Base-by-base conservation (phyloP, 208 protist species). In the Trypanosoma congolense region DNA sequence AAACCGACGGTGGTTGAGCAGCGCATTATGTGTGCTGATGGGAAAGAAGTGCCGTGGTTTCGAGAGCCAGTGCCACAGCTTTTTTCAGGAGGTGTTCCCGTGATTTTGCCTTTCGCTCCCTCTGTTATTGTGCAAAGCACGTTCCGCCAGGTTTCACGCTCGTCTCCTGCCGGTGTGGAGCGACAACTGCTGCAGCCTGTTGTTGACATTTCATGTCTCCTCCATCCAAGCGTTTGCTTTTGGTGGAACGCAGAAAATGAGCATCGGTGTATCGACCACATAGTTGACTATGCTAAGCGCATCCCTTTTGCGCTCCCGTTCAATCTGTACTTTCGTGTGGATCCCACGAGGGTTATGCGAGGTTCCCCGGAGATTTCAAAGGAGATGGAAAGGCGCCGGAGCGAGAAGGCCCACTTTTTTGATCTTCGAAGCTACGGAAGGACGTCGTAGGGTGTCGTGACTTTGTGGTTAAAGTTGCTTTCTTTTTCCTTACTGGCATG, bases 241-340 rank as follows among this genome's bases (percentile, higher is more conserved):
- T 90, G 75, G 80, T 89, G 76, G 83, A 77, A 54, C 49, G 61
- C 56, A 14, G 79, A 77, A 60, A 77, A 87, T 36, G 86, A 92
- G 43, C 70, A 77, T 25, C 65, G 66, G n/a, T 90, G 77, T 19
- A 56, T 91, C 4, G 40, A 50, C 41, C 82, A 90, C 25, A 80
- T 96, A 18, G 53, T 92, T 10, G 81, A 92, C 49, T 92, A 91
- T 54, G 82, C 89, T 9, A 87, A 89, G 43, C 81, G 86, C 1
- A 71, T 92, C 40, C 89, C 89, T 0, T 92, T 78, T 61, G 78
- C 83, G 3, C 62, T 93, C 1, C 89, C 89, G 4, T 93, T 93
- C 53, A 89, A 90, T 50, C 54, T 93, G 22, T 93, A 92, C 60
- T 70, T 89, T 53, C 79, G 86, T 46, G 80, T 96, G 3, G 86